Base-by-base conservation (phyloP, 768 basidiomycete genomes). In the Chlorophyllum brunneum region DNA sequence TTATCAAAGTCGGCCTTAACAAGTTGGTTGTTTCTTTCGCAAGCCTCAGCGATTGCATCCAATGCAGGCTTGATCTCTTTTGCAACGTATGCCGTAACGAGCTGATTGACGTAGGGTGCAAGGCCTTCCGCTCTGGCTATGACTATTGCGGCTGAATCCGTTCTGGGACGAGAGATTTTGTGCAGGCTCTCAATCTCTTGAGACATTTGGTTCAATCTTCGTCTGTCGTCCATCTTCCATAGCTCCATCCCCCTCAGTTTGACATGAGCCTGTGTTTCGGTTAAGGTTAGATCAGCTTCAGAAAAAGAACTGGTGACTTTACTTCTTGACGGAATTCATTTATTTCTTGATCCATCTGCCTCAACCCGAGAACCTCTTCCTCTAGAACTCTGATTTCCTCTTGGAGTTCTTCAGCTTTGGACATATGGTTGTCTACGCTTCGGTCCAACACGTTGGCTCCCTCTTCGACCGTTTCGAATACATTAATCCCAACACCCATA, bases 261-360 rank as follows among this genome's bases (percentile, higher is more conserved):
- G 33, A 6, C 11, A 55, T 42, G n/a, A 26, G 48, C 52, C 31
- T 54, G n/a, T 6, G 11, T 18, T 39, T 1, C 0, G 51, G 2
- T 37, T 23, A 4, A 48, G 9, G 16, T 30, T 5, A 15, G 11
- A 48, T 23, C 24, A 24, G 8, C 33, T 23, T 37, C 2, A 20
- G 13, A 48, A 29, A 29, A 40, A 26, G 33, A 16, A 7, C 3
- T 9, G 2, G 16, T n/a, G 9, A 27, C n/a, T 55, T 20, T 39
- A 65, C 67, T 56, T 61, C 36, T 8, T 54, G 53, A 41, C 56
- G 60, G 18, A 63, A 36, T 13, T 65, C 67, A 9, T 78, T 70
- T 34, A 69, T 73, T n/a, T 70, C 70, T 15, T 70, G 68, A 20
- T 68, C 70, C 34, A 72, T 72, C 5, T 69, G 69, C 18, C 66